These are phyloP conservation scores for Pogostemon cablin DNA, from an alignment of 257 asterid genomes.

Conservation along the genomic window DNA sequence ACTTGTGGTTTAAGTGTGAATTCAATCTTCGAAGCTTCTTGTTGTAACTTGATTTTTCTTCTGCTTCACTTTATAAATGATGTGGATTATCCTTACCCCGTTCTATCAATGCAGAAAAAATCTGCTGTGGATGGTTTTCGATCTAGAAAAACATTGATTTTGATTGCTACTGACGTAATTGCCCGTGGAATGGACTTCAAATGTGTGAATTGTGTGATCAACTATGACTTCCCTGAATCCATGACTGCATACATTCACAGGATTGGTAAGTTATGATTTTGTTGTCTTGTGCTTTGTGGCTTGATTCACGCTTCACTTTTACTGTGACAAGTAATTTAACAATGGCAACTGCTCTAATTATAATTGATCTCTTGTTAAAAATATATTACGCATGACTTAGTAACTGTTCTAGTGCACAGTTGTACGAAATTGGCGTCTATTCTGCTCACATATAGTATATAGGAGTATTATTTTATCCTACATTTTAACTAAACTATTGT, in stretches of 20 bases:
- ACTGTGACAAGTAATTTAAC: not conserved
- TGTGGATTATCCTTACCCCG: conserved; percentile 8
- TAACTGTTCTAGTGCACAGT: not conserved
- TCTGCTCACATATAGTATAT: no score
- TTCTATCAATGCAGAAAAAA: conserved; percentile 59
- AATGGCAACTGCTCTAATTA: not conserved
- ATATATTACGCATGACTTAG: not conserved
- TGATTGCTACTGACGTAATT: conserved; percentile 88
- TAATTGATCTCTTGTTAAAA: conserved; percentile 1
- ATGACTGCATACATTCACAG: conserved; percentile 84
- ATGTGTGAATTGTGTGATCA: conserved; percentile 85
- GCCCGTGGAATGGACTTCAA: conserved; percentile 98
- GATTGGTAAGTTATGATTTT: conserved; percentile 56
- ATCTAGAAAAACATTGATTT: conserved; percentile 90
- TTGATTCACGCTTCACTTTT: conserved; percentile 1
- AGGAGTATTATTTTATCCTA: not conserved
- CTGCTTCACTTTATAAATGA: not conserved
- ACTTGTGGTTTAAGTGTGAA: not conserved
- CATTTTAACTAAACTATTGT: no score
- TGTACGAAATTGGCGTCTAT: not conserved
- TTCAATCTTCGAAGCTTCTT: not conserved
- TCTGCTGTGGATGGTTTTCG: conserved; percentile 77
- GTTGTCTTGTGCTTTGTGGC: not conserved
- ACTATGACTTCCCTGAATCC: conserved; percentile 91
- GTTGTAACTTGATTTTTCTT: not conserved